These are phyloP conservation scores for Gossypium bickii DNA, from an alignment of 345 rosid genomes.

Conservation along the genomic window DNA sequence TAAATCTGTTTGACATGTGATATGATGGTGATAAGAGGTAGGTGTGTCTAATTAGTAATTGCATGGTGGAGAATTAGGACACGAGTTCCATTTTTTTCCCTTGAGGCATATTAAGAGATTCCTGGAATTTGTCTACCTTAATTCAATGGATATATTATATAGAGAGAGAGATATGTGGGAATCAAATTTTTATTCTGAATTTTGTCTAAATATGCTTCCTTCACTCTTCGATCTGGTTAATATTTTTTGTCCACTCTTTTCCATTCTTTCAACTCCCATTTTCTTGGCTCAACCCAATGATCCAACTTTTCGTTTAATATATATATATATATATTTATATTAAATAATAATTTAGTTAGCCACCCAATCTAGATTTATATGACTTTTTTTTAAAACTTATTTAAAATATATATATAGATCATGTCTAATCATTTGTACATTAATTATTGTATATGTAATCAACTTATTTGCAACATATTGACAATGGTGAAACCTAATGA, in stretches of 20 bases:
- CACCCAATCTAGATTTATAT: too few species aligned
- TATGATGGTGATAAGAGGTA: background rate
- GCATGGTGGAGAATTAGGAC: constrained; percentile 10
- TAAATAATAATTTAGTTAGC: too few species aligned
- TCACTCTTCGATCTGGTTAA: background rate
- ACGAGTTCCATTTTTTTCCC: background rate
- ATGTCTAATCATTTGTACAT: too few species aligned
- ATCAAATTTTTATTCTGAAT: background rate
- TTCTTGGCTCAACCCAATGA: background rate
- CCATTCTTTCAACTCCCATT: background rate
- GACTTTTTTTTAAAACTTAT: too few species aligned
- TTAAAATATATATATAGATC: too few species aligned
- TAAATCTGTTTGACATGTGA: constrained; percentile 8
- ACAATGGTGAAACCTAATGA: background rate
- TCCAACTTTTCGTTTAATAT: background rate
- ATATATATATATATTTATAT: too few species aligned
- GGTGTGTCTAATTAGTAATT: constrained; percentile 2
- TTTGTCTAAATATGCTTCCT: background rate
- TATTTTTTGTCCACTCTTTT: background rate
- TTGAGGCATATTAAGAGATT: background rate
- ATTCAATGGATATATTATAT: too few species aligned
- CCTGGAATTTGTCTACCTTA: background rate
- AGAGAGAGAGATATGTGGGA: background rate
- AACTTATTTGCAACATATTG: background rate
- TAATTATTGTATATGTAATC: too few species aligned